Evolutionary conservation across 352 stramenopile species (phyloP).

Genomic region (Phytophthora fragariaefolia): DNA sequence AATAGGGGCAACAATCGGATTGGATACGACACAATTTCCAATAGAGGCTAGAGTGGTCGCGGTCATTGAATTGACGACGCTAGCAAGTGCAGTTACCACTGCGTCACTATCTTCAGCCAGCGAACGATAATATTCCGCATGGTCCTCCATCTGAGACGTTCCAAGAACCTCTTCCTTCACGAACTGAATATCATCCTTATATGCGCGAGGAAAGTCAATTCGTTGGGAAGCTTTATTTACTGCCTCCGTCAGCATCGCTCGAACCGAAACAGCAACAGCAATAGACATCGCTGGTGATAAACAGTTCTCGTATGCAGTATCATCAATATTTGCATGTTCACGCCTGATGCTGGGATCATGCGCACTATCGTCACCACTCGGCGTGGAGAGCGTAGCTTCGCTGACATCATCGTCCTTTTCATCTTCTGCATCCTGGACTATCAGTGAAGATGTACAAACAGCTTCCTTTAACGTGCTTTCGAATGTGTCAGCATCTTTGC

Average conservation of each 20-base stretch:
- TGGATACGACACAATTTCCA: background rate
- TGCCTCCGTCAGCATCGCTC: constrained; percentile 31
- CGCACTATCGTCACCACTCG: background rate
- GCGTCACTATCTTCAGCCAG: constrained; percentile 5
- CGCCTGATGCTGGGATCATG: no score
- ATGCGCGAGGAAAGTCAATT: constrained; percentile 4
- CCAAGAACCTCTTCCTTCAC: constrained; percentile 21
- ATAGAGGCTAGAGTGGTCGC: constrained; percentile 27
- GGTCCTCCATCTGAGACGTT: background rate
- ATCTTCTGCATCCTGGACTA: background rate
- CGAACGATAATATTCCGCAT: background rate
- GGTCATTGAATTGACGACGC: constrained; percentile 33
- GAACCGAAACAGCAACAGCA: constrained; percentile 34
- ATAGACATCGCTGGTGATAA: constrained; percentile 37
- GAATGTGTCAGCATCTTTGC: background rate
- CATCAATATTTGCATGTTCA: background rate
- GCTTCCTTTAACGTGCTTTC: background rate
- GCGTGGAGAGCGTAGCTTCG: background rate
- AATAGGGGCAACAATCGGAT: background rate
- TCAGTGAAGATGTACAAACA: background rate
- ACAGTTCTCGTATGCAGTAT: background rate
- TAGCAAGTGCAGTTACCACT: constrained; percentile 26
- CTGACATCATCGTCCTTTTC: background rate
- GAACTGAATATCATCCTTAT: constrained; percentile 19
- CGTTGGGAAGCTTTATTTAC: constrained; percentile 24